Base-by-base conservation (phyloP, 176 grass and related monocot genomes). In the Bromus sterilis region DNA sequence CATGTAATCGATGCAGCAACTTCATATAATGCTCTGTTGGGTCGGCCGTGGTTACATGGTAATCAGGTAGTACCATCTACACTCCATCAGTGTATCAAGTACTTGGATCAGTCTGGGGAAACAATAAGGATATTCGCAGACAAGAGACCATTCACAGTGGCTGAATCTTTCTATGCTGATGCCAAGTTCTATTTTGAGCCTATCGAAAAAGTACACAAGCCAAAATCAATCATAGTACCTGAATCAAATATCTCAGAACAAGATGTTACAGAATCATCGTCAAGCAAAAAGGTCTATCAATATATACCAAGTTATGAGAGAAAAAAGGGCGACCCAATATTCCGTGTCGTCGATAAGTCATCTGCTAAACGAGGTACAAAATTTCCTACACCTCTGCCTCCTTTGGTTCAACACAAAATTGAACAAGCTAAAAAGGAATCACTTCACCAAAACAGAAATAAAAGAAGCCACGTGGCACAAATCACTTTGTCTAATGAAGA, bases 181-280 rank as follows among this genome's bases (percentile, higher is more conserved):
- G 33, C 33, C 2, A 34, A 34, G 5, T 34, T 34, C 33, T 34
- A 34, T 34, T 41, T 41, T 41, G 39, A 41, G 39, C 39, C 8
- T 6, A 1, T 41, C 9, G 9, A 41, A 6, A 77, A 77, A 20
- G 30, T 33, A 7, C 1, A 9, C 2, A 64, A 64, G 8, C 10
- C 15, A 34, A 64, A 64, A 2, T 2, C 28, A 16, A 33, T 7
- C 2, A 0, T 12, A 0, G 1, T 5, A 13, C 5, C 1, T 13
- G 10, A 62, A n/a, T 14, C 29, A 7, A 9, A 3, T 0, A 1
- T 14, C 1, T 4, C 3, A 9, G 13, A 11, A 0, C 31, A 1
- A 10, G 24, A 36, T 9, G 2, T 0, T 0, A 1, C 7, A 0
- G 4, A 43, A 21, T 28, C 10, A 0, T 34, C 77, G 1, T 65